Percentiles rank a stretch among this genome's conserved stretches.
These are phyloP conservation scores for Scheffersomyces insectosa DNA, from an alignment of 1,139 yeast genomes.

Conservation along the genomic window DNA sequence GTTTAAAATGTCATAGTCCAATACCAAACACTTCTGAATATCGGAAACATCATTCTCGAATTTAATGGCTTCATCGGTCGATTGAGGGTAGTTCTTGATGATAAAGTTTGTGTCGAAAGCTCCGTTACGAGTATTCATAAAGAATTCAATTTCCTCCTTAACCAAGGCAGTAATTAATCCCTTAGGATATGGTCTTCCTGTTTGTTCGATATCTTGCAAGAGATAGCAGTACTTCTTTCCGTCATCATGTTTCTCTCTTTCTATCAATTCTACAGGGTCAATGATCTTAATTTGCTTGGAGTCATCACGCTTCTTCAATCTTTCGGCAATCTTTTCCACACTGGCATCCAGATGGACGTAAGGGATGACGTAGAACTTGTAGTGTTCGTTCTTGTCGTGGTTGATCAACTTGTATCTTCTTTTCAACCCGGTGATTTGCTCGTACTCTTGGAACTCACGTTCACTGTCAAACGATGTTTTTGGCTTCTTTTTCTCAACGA, in stretches of 20 bases:
- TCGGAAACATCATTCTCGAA: conserved; percentile 58
- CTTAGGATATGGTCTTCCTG: conserved; percentile 46
- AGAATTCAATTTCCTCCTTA: conserved; percentile 44
- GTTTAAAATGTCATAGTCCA: conserved; percentile 29
- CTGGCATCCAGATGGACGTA: conserved; percentile 26
- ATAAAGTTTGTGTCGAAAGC: conserved; percentile 47
- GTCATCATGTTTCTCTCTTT: conserved; percentile 42
- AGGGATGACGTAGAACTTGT: conserved; percentile 48
- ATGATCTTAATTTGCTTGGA: conserved; percentile 45
- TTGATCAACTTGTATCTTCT: conserved; percentile 50
- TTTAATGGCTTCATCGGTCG: conserved; percentile 62
- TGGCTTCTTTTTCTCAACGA: conserved; percentile 53
- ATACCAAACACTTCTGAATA: conserved; percentile 41
- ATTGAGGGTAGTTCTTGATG: conserved; percentile 55
- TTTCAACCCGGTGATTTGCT: conserved; percentile 52
- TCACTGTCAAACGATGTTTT: conserved; percentile 54
- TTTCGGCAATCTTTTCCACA: conserved; percentile 16
- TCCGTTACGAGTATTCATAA: conserved; percentile 43
- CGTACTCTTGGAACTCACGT: conserved; percentile 57
- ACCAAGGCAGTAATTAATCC: conserved; percentile 62
- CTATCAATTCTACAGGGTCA: conserved; percentile 46
- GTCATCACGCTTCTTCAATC: conserved; percentile 8
- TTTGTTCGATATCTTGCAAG: conserved; percentile 39
- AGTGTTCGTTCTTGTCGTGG: conserved; percentile 26
- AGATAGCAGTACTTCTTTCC: conserved; percentile 42